Evolutionary conservation across 371 early-diverging fungal species (phyloP), one percentile per base, ranked within the genome.

Genomic region (Circinella minor): DNA sequence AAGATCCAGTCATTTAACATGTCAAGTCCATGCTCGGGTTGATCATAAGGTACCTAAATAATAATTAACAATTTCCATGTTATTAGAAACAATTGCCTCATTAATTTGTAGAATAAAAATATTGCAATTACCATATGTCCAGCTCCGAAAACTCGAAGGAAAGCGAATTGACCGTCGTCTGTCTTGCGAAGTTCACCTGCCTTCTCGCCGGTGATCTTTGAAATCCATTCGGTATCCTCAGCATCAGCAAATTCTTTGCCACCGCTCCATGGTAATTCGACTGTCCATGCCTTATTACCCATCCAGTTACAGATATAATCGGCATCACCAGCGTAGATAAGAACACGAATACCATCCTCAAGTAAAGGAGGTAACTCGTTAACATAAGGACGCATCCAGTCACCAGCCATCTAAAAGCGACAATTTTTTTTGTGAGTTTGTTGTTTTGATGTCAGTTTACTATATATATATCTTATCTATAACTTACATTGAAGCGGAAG

Each of bases 301-400:
- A 93, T 90, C 95, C 95, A 96, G 81, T 95, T 95, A 85, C 95
- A 93, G 60, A 93, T 88, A 72, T 85, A 94, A 76, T 94, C 94
- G 3, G 92, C 92, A 71, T 93, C 90, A 48, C 73, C 98, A 66
- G 94, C 94, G 74, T 96, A 98, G 27, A 98, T 77, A 59, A 98
- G 76, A 14, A 97, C 88, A 48, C 90, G 86, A 68, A 96, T 84
- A 43, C 95, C 95, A 64, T 87, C 88, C 60, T 93, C 93, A 61
- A 95, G 88, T 48, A 96, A 73, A 10, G 84, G 86, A 4, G 92
- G 91, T 0, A 97, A 73, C 69, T 86, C 81, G 14, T 74, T 69
- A 63, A 91, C 91, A 72, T 89, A 95, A 4, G 96, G 94, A 61
- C 82, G 86, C 94, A 94, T 95, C 91, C 92, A 93, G 80, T 97